Evolutionary conservation across 768 basidiomycete genomes (phyloP), one percentile per base, ranked within the genome.

Genomic region (Tubosaeta sp.): DNA sequence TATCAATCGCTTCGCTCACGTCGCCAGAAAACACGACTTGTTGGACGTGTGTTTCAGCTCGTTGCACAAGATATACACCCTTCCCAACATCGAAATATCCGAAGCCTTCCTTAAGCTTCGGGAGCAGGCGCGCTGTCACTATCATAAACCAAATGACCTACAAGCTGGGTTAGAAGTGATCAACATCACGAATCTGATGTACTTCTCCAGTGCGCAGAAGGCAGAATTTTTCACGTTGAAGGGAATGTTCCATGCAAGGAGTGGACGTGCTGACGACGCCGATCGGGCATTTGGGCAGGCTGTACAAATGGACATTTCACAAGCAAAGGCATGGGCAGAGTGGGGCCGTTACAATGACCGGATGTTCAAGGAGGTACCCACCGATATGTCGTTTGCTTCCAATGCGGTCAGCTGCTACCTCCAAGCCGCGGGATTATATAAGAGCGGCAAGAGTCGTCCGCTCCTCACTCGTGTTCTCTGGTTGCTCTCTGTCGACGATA

Each of bases 41-140:
- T 78, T 94, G 40, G 96, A 99, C 43, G 96, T 96, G 35, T 98
- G 96, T 74, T 92, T 91, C 71, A 90, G 80, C 6, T 89, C 90
- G 2, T 77, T 99, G 62, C 94, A 88, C 68, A 97, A 94, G 72
- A 99, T 99, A 57, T 99, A 99, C 70, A 94, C 93, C 0, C 76
- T 99, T 18, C 96, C 96, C 19, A 99, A 99, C 66, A 99, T 99
- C 69, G 96, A 99, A 72, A 99, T 99, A 54, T 95, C 96, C 3
- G 96, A 99, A 67, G 96, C 96, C 1, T 99, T 99, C 77, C 76
- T 99, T 51, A 99, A 99, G 69, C 82, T 99, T 27, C 85, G 96
- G 43, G 96, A 99, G 68, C 96, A 99, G 70, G 96, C 96, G 6
- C 87, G 94, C 31, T 97, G 95, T 61, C 94, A 96, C 73, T 97